A percentile compares a stretch with the other conserved stretches of the same genome.
phyloP scores from a whole-genome alignment of 2,329 filamentous ascomycete species.

The Alternaria dauci region DNA sequence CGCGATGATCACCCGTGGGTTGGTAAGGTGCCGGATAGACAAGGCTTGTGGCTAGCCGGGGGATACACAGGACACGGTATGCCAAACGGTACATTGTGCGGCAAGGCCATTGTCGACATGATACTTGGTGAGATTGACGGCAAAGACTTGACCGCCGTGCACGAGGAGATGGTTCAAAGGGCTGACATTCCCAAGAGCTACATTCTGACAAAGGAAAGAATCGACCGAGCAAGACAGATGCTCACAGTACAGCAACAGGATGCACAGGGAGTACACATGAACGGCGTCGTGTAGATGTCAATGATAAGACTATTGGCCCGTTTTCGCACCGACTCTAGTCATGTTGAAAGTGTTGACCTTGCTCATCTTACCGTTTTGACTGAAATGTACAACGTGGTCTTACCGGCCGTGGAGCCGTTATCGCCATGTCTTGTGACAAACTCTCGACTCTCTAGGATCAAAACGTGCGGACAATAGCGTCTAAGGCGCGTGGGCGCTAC shows the following conservation, averaged over 20 bases:
- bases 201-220: constrained; percentile 48
- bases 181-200: constrained; percentile 51
- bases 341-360: neutral
- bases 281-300: constrained; percentile 32
- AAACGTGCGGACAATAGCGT: constrained; percentile 7
- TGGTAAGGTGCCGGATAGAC: constrained; percentile 67
- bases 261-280: constrained; percentile 36
- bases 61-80: constrained; percentile 80
- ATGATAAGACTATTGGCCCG: neutral
- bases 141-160: constrained; percentile 40
- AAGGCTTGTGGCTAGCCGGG: constrained; percentile 69
- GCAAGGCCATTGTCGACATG: constrained; percentile 68
- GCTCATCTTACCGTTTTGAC: neutral
- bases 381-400: neutral
- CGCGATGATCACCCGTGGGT: constrained; percentile 75
- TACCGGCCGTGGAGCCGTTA: neutral
- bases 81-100: constrained; percentile 75
- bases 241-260: constrained; percentile 50
- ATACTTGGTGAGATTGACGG: constrained; percentile 56
- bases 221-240: constrained; percentile 39
- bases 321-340: neutral
- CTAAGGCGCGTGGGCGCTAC: constrained; percentile 10
- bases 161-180: constrained; percentile 43
- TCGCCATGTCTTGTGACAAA: neutral
- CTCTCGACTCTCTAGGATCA: too few relatives aligned